A percentile compares a stretch with the other conserved stretches of the same genome.
Evolutionary conservation across 2,329 filamentous ascomycete species (phyloP).

Genomic region (Apiospora phragmitis): DNA sequence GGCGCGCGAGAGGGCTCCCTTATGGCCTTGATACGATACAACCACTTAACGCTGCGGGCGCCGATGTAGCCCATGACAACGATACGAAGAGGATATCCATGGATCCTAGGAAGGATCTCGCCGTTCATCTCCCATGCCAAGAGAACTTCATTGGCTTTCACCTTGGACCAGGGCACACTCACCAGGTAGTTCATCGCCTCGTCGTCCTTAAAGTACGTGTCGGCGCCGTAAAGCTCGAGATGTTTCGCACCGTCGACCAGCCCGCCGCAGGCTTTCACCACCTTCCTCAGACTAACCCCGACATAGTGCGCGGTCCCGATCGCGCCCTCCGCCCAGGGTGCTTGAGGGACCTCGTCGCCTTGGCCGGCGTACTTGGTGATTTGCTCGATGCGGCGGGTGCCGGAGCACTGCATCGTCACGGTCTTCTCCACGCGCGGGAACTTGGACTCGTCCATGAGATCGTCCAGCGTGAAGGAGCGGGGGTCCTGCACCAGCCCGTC

Average conservation of each 20-base stretch:
- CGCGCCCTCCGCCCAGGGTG: slow-evolving; percentile 65
- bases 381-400: slow-evolving; percentile 69
- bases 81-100: slow-evolving; percentile 63
- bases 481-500: slow-evolving; percentile 63
- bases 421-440: slow-evolving; percentile 62
- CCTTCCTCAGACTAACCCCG: slow-evolving; percentile 66
- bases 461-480: slow-evolving; percentile 54
- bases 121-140: slow-evolving; percentile 74
- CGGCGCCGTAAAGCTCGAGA: slow-evolving; percentile 68
- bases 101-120: slow-evolving; percentile 61
- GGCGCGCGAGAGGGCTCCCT: slow-evolving; percentile 55
- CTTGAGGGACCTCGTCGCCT: slow-evolving; percentile 60
- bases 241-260: slow-evolving; percentile 56
- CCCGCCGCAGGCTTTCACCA: slow-evolving; percentile 71
- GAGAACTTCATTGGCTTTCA: slow-evolving; percentile 66
- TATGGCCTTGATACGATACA: slow-evolving; percentile 64
- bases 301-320: slow-evolving; percentile 64
- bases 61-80: slow-evolving; percentile 69
- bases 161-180: slow-evolving; percentile 66
- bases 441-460: slow-evolving; percentile 58
- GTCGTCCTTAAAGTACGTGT: slow-evolving; percentile 72
- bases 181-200: slow-evolving; percentile 68
- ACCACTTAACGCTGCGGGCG: slow-evolving; percentile 64
- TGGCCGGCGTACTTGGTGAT: slow-evolving; percentile 66
- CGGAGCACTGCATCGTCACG: slow-evolving; percentile 67